Evolutionary conservation across 2,329 filamentous ascomycete genomes (phyloP).

Genomic region (Trichoderma endophyticum): DNA sequence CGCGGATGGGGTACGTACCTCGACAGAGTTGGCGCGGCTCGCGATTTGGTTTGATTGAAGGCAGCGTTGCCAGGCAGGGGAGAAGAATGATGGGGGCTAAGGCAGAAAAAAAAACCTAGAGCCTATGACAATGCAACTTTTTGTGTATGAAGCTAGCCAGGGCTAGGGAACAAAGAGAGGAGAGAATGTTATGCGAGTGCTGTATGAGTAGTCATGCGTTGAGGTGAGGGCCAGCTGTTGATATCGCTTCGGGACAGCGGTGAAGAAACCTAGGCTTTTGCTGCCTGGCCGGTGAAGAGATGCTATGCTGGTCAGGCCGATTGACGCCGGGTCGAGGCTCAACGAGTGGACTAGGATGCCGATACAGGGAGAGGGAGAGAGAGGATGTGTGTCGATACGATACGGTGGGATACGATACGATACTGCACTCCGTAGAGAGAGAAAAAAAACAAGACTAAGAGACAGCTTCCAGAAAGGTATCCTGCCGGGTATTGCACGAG

Average conservation of each 20-base stretch:
- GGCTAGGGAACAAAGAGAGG: not conserved
- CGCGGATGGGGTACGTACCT: conserved; percentile 34
- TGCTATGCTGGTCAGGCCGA: not conserved
- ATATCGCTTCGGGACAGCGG: conserved; percentile 4
- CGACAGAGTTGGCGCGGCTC: conserved; percentile 29
- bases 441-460: conserved; percentile 17
- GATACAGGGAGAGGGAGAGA: not conserved
- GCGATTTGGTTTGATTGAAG: conserved; percentile 22
- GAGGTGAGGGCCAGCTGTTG: not conserved
- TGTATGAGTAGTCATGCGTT: not conserved
- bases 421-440: conserved; percentile 6
- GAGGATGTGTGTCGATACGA: not conserved
- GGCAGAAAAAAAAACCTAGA: not conserved
- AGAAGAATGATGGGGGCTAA: not conserved
- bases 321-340: not conserved
- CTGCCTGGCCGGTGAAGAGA: not conserved
- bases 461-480: conserved; percentile 14
- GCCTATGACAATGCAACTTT: not conserved
- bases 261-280: not conserved
- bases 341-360: conserved; percentile 17
- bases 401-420: not conserved
- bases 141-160: not conserved
- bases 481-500: conserved; percentile 8
- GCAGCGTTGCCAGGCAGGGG: conserved; percentile 32
- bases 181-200: not conserved